Conservation (phyloP, 164 flowering plant genomes). For the Platanus orientalis region DNA sequence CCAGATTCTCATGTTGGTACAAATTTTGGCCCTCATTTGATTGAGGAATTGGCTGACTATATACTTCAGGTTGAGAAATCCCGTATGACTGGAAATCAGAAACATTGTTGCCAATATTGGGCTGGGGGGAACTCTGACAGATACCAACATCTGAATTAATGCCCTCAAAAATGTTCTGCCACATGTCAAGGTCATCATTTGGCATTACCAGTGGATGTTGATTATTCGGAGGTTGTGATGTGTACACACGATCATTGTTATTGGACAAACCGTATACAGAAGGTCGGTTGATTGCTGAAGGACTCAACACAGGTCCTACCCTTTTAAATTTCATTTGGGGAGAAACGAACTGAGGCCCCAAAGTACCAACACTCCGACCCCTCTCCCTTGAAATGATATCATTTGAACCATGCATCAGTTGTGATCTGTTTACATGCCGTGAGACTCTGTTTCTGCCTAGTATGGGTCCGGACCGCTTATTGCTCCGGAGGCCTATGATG, state of each 20-base stretch:
- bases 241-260: slow-evolving; percentile 6
- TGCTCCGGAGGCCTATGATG: slow-evolving; percentile 23
- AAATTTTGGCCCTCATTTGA: slow-evolving; percentile 20
- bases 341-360: slow-evolving; percentile 17
- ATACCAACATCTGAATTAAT: slow-evolving; percentile 7
- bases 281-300: slow-evolving; percentile 8
- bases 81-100: background rate
- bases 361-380: slow-evolving; percentile 14
- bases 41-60: slow-evolving; percentile 15
- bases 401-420: background rate
- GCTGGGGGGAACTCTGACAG: slow-evolving; percentile 14
- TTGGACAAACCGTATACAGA: slow-evolving; percentile 13
- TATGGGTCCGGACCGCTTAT: slow-evolving; percentile 10
- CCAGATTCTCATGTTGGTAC: slow-evolving; percentile 9
- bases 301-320: slow-evolving; percentile 16
- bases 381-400: slow-evolving; percentile 15
- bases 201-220: slow-evolving; percentile 2
- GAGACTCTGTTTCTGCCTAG: slow-evolving; percentile 24
- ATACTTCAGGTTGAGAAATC: slow-evolving; percentile 11
- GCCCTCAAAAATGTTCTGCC: slow-evolving; percentile 14
- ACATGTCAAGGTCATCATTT: slow-evolving; percentile 5
- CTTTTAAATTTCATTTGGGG: slow-evolving; percentile 24
- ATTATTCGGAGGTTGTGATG: slow-evolving; percentile 12
- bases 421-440: slow-evolving; percentile 7
- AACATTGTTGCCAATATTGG: slow-evolving; percentile 3